Evolutionary conservation across 768 basidiomycete genomes (phyloP).

Genomic region (Serendipita vermifera): DNA sequence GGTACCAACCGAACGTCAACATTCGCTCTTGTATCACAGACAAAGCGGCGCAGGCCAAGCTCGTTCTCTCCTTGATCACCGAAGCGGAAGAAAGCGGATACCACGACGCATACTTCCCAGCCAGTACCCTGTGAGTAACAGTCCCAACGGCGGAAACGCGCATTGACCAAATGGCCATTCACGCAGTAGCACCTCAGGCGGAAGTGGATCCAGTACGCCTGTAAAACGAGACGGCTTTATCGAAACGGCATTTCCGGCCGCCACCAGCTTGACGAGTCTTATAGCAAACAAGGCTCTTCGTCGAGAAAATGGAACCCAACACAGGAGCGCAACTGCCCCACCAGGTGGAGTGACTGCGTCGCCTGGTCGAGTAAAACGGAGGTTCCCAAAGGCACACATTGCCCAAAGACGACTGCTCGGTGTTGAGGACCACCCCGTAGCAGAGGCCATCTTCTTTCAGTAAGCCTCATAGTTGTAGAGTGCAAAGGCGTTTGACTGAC

Average conservation of each 20-base stretch:
- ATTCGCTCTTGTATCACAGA: constrained; percentile 71
- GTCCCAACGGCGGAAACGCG: no score
- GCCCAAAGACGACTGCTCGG: neutral
- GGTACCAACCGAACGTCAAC: constrained; percentile 73
- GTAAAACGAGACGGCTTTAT: constrained; percentile 5
- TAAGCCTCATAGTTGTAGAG: no score
- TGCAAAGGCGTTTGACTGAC: constrained; percentile 7
- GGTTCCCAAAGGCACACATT: constrained; percentile 7
- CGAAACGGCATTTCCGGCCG: neutral
- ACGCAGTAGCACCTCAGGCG: neutral
- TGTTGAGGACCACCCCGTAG: constrained; percentile 38
- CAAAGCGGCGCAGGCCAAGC: constrained; percentile 37
- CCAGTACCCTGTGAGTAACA: constrained; percentile 4
- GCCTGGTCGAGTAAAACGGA: neutral
- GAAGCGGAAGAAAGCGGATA: constrained; percentile 87
- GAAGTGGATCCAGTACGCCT: constrained; percentile 1
- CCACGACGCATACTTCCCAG: constrained; percentile 65
- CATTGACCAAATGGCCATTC: no score
- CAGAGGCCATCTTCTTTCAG: constrained; percentile 66
- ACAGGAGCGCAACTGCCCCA: constrained; percentile 15
- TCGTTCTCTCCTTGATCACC: constrained; percentile 54
- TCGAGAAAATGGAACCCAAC: neutral
- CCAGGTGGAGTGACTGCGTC: constrained; percentile 9
- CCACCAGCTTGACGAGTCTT: neutral
- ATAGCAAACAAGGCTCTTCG: neutral